Evolutionary conservation across 1,139 yeast species (phyloP).

Genomic region (Nematodospora anomalae): DNA sequence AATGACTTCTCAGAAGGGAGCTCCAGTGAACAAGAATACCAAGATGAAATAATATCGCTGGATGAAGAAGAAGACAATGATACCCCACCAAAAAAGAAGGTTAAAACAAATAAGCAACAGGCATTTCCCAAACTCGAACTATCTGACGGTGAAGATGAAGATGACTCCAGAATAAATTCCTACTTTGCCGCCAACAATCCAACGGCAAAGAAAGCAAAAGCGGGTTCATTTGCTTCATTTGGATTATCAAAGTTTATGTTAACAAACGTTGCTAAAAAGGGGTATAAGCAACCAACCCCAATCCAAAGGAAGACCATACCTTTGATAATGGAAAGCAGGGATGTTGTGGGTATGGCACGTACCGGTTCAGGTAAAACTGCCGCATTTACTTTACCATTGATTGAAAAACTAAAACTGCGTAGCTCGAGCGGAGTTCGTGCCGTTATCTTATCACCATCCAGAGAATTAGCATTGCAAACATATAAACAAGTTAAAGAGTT

Average conservation of each 20-base stretch:
- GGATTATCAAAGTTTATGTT: slow-evolving; percentile 77
- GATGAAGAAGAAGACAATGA: slow-evolving; percentile 43
- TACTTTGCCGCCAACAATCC: slow-evolving; percentile 42
- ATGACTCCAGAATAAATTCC: slow-evolving; percentile 23
- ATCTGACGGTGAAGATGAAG: slow-evolving; percentile 57
- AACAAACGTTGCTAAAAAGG: slow-evolving; percentile 74
- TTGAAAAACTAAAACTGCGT: slow-evolving; percentile 66
- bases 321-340: slow-evolving; percentile 78
- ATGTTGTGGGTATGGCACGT: slow-evolving; percentile 98
- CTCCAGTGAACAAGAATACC: slow-evolving; percentile 43
- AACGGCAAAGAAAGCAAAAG: slow-evolving; percentile 63
- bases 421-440: slow-evolving; percentile 91
- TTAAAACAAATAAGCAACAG: slow-evolving; percentile 19
- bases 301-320: slow-evolving; percentile 96
- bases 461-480: slow-evolving; percentile 88
- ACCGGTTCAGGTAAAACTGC: slow-evolving; percentile 99
- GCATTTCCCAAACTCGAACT: slow-evolving; percentile 68
- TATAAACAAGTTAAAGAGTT: slow-evolving; percentile 87
- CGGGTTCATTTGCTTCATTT: slow-evolving; percentile 85
- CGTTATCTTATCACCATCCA: slow-evolving; percentile 83
- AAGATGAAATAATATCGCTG: slow-evolving; percentile 58
- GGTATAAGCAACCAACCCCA: slow-evolving; percentile 95
- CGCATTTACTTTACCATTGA: slow-evolving; percentile 90
- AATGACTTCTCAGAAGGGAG: slow-evolving; percentile 41
- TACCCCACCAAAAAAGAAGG: slow-evolving; percentile 22